Base-by-base conservation (phyloP, 2,329 filamentous ascomycete species). In the Ascochyta koolunga region DNA sequence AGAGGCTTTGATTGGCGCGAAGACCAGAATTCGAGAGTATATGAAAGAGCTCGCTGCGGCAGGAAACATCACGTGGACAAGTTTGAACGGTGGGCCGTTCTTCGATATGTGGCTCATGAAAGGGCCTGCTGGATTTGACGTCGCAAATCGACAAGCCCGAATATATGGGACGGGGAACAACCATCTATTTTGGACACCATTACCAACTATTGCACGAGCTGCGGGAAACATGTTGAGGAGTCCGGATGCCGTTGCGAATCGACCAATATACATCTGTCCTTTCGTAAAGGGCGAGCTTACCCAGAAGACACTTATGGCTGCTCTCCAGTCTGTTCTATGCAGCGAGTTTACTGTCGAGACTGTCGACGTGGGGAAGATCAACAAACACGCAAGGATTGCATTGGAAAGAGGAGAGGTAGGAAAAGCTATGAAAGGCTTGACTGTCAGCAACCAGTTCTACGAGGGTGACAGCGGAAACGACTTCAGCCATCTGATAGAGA, bases 61-160 rank as follows among this genome's bases (percentile, higher is more conserved):
- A 5, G 65, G 60, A 0, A 63, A 61, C 40, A 65, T 75, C 10
- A 16, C 41, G 0, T 75, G 71, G 72, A 66, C 65, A 3, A 65
- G 67, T 27, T 47, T 75, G 37, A 75, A 71, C 7, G 71, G 72
- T 1, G 72, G 72, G 0, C 68, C 72, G 5, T 74, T 75, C 46
- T 73, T 74, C 31, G 72, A 75, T 15, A 72, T 75, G 70, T 71
- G 71, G 72, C 62, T 75, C n/a, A 71, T 68, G 59, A 70, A 71
- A 56, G 72, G 72, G 0, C 70, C 67, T 1, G 73, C 71, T 5
- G 73, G 72, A 16, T 70, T 75, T 47, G 64, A 73, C 31, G 58
- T 74, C 18, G 45, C 58, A 5, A 66, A 63, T 10, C 57, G 54
- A 10, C 59, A 53, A 21, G 70, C 70, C 2, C 61, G 71, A n/a